Evolutionary conservation across 176 grass and related monocot species (phyloP).

Genomic region (Triticum monococcum): DNA sequence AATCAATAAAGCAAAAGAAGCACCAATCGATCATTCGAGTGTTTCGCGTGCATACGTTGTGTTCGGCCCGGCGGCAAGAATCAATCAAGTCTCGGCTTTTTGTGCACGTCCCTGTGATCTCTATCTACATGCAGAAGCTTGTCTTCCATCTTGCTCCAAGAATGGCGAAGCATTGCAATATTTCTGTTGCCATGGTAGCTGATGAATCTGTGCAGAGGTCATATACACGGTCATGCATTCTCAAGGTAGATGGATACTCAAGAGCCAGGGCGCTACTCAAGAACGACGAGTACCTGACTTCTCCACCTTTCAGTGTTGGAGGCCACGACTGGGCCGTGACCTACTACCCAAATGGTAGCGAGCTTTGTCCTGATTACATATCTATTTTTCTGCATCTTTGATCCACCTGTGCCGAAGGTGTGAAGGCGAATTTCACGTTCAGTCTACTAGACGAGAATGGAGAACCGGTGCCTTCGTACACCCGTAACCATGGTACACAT

Average conservation of each 20-base stretch:
- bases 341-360: background rate
- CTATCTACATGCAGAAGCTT: too few species aligned
- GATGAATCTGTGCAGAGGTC: background rate
- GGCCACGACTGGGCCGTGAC: background rate
- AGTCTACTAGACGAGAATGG: background rate
- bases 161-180: background rate
- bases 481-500: background rate
- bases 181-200: background rate
- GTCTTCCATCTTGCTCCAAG: background rate
- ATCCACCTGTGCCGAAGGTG: too few species aligned
- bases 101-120: too few species aligned
- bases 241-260: background rate
- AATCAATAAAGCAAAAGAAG: too few species aligned
- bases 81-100: too few species aligned
- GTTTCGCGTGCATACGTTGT: too few species aligned
- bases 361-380: background rate
- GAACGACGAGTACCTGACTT: background rate
- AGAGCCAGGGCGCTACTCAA: background rate
- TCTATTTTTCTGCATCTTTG: background rate
- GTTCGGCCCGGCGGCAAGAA: too few species aligned
- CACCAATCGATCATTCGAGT: too few species aligned
- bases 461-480: background rate
- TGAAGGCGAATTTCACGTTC: background rate
- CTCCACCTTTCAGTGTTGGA: background rate
- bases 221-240: background rate